Percentiles rank a stretch among this genome's conserved stretches.
phyloP scores from a whole-genome alignment of 2,329 filamentous ascomycete species.

The Trichoderma atroviride region DNA sequence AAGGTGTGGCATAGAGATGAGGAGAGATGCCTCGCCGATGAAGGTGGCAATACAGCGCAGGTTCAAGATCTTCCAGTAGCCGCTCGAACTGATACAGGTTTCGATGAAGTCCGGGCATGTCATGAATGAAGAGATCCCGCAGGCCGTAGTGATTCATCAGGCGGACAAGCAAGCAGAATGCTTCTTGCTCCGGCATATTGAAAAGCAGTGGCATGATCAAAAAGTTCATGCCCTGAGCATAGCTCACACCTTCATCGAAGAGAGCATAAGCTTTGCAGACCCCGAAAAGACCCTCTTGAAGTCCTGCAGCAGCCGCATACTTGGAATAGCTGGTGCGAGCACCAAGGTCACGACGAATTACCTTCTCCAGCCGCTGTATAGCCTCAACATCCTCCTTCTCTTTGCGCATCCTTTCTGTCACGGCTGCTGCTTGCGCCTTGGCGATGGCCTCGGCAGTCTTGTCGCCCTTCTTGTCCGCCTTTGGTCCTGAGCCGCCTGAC shows the following conservation, averaged over 20 bases:
- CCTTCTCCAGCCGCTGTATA: slow-evolving; percentile 84
- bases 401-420: slow-evolving; percentile 73
- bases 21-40: slow-evolving; percentile 84
- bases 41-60: slow-evolving; percentile 91
- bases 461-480: slow-evolving; percentile 38
- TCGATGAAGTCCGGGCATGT: slow-evolving; percentile 95
- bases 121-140: slow-evolving; percentile 88
- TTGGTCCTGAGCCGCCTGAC: slow-evolving; percentile 63
- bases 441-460: slow-evolving; percentile 64
- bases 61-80: slow-evolving; percentile 89
- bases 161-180: slow-evolving; percentile 88
- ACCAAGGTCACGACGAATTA: slow-evolving; percentile 87
- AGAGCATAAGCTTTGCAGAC: slow-evolving; percentile 97
- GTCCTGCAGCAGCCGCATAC: slow-evolving; percentile 84
- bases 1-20: slow-evolving; percentile 95
- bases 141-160: slow-evolving; percentile 97
- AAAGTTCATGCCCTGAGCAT: slow-evolving; percentile 99
- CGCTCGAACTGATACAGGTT: slow-evolving; percentile 95
- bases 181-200: slow-evolving; percentile 98
- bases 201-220: slow-evolving; percentile 95
- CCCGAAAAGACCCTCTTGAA: slow-evolving; percentile 92
- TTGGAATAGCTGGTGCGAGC: slow-evolving; percentile 95
- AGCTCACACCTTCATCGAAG: slow-evolving; percentile 91
- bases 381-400: slow-evolving; percentile 75
- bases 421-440: slow-evolving; percentile 65